These are phyloP conservation scores for Rosa multiflora DNA, from an alignment of 306 rosid species.

Conservation along the genomic window DNA sequence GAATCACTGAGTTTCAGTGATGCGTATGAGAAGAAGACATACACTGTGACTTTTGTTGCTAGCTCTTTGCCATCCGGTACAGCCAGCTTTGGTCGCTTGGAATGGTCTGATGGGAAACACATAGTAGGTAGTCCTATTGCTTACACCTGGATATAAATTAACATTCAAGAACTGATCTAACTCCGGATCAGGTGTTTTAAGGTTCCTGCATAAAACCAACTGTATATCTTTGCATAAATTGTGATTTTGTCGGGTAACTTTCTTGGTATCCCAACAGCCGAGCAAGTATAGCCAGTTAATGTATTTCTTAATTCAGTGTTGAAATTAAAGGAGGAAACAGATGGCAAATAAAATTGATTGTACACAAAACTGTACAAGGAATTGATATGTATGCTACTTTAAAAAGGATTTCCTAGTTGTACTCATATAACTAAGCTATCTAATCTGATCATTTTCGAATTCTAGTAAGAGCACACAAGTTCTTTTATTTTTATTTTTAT, in stretches of 20 bases:
- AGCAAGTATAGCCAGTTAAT: conserved; percentile 26
- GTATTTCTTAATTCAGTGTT: background rate
- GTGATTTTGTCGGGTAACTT: conserved; percentile 7
- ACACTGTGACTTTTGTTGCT: conserved; percentile 63
- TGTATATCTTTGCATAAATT: conserved; percentile 7
- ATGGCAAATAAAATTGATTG: conserved; percentile 26
- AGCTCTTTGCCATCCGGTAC: conserved; percentile 59
- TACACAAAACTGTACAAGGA: conserved; percentile 27
- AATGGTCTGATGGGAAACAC: conserved; percentile 91
- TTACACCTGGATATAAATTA: conserved; percentile 63
- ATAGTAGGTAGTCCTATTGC: conserved; percentile 73
- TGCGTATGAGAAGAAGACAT: conserved; percentile 55
- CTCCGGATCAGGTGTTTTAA: conserved; percentile 16
- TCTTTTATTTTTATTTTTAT: background rate
- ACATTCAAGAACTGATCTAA: conserved; percentile 20
- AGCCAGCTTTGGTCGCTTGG: conserved; percentile 57
- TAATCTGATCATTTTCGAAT: background rate
- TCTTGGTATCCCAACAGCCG: conserved; percentile 20
- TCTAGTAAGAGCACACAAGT: background rate
- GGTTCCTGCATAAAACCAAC: conserved; percentile 16
- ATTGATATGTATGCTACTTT: background rate
- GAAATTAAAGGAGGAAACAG: conserved; percentile 4
- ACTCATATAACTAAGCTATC: background rate
- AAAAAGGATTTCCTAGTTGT: conserved; percentile 4
- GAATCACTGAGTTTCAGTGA: conserved; percentile 49